Evolutionary conservation across 768 basidiomycete genomes (phyloP), one percentile per base, ranked within the genome.

Genomic region (Panus rudis): DNA sequence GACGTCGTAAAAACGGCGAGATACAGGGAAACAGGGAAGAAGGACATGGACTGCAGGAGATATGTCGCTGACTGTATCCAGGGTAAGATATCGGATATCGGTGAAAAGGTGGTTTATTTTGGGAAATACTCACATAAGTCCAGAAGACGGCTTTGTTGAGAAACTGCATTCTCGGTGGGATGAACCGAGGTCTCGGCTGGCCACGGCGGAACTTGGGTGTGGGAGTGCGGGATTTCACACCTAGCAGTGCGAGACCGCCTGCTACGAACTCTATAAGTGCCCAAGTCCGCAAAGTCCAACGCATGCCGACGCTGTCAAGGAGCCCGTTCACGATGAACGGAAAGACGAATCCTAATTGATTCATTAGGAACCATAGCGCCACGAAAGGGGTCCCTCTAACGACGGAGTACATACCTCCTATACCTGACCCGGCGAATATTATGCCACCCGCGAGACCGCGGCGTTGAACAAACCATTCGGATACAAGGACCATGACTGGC

Each of bases 401-500:
- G 35, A 14, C n/a, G n/a, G n/a, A 17, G 25, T 8, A 21, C 52
- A n/a, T 43, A 50, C 55, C 52, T 2, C 55, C 53, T 3, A 53
- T 39, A 33, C 55, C 53, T 25, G 53, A 53, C 10, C 63, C 63
- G 22, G 60, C 58, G 39, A 60, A 61, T 21, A 64, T 51, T 21
- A 62, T 55, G 2, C 63, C 63, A 26, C 59, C 61, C 4, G 63
- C 63, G 4, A 60, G 49, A 2, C 62, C 63, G 33, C 63, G 43
- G 4, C 58, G 53, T 3, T 43, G 41, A 17, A 58, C 52, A 41
- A 64, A 65, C 63, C 63, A 65, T 46, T 65, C 63, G 1, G 63
- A 48, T 26, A 64, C 38, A 38, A 54, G 58, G 5, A 54, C 54
- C 10, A 63, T 48, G 37, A 52, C 55, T 0, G 59, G 52, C 6